phyloP scores from a whole-genome alignment of 1,139 yeast species.

The Yamadazyma atmosphaerica region DNA sequence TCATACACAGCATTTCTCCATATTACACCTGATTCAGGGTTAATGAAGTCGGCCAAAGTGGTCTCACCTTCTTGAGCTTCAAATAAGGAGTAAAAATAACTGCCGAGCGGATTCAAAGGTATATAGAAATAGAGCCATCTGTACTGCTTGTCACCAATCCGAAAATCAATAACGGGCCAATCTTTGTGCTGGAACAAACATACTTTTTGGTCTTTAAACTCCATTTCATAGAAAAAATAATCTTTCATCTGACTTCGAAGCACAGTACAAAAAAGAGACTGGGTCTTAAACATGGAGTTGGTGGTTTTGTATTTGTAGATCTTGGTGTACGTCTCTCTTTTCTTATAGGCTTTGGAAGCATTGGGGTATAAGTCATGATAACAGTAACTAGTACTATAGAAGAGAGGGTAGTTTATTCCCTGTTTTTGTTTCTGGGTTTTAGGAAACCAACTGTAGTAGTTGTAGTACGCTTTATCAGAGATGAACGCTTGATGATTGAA shows the following conservation, averaged over 20 bases:
- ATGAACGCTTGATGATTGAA: constrained; percentile 5
- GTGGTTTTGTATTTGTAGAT: constrained; percentile 4
- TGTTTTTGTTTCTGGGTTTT: constrained; percentile 1
- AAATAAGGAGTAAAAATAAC: constrained; percentile 5
- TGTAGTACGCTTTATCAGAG: constrained; percentile 4
- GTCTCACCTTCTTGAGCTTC: constrained; percentile 5
- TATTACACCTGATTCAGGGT: constrained; percentile 1
- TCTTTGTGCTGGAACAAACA: constrained; percentile 3
- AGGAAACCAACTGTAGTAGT: constrained; percentile 6
- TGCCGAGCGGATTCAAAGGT: neutral
- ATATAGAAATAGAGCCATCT: constrained; percentile 7
- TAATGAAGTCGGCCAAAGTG: constrained; percentile 1
- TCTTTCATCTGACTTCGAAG: neutral
- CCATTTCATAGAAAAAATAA: constrained; percentile 3
- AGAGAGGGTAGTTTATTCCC: constrained; percentile 3
- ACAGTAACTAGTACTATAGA: constrained; percentile 1
- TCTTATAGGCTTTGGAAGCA: neutral
- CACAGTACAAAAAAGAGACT: constrained; percentile 3
- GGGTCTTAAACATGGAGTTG: constrained; percentile 2
- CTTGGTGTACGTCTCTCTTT: constrained; percentile 5
- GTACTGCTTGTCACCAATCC: constrained; percentile 4
- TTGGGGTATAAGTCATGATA: constrained; percentile 3
- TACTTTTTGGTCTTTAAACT: neutral
- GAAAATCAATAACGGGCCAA: constrained; percentile 5
- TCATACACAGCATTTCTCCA: neutral